A percentile compares a stretch with the other conserved stretches of the same genome.
These are phyloP conservation scores for Coriaria nepalensis DNA, from an alignment of 306 rosid genomes.

Conservation along the genomic window DNA sequence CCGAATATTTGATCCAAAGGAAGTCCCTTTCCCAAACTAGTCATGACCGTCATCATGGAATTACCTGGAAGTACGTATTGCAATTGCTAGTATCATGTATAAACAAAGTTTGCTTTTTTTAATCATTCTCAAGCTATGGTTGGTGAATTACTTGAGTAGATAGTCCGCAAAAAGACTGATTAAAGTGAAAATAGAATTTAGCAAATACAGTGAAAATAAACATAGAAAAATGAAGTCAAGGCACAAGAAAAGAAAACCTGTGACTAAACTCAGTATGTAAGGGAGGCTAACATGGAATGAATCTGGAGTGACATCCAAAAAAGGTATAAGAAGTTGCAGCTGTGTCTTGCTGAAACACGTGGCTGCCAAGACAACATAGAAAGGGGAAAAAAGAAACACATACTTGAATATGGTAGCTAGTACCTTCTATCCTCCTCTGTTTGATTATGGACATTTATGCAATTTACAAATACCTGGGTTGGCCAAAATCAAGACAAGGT, in stretches of 20 bases:
- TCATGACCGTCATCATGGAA: conserved; percentile 31
- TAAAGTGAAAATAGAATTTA: no score
- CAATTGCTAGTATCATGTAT: no score
- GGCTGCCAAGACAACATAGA: conserved; percentile 31
- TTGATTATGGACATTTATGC: no score
- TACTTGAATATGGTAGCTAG: no score
- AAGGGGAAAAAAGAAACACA: background rate
- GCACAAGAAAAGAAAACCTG: conserved; percentile 41
- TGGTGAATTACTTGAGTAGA: no score
- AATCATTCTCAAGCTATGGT: no score
- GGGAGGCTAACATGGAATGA: conserved; percentile 38
- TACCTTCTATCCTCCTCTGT: no score
- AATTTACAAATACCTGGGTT: conserved; percentile 47
- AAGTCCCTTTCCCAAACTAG: conserved; percentile 38
- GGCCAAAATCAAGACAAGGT: conserved; percentile 68
- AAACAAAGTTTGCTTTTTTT: no score
- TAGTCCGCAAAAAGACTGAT: no score
- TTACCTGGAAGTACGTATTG: conserved; percentile 28
- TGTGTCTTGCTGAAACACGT: conserved; percentile 64
- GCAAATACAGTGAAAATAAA: no score
- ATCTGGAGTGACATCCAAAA: conserved; percentile 46
- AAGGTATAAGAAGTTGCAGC: conserved; percentile 33
- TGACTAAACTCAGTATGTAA: conserved; percentile 30
- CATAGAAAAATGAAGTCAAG: conserved; percentile 2
- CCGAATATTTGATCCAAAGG: conserved; percentile 34